A percentile compares a stretch with the other conserved stretches of the same genome.
Conservation (phyloP, 331 rosid species). For the Saraca asoca region DNA sequence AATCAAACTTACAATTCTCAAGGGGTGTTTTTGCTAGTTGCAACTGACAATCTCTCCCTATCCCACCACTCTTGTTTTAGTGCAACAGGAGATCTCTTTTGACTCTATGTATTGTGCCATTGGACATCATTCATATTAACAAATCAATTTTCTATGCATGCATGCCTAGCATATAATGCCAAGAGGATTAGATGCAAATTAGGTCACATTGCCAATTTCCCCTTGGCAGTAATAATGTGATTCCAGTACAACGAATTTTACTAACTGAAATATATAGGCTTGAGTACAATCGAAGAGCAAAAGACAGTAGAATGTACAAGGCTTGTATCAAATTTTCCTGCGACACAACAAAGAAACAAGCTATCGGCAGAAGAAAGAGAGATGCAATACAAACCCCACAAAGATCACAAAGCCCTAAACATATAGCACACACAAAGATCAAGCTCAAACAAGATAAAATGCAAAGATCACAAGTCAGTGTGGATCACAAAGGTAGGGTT, state of each 20-base stretch:
- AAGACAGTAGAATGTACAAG: constrained; percentile 1
- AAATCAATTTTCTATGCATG: neutral
- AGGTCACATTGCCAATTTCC: constrained; percentile 3
- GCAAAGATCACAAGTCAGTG: neutral
- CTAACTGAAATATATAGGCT: neutral
- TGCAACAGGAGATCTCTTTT: neutral
- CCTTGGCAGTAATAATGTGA: neutral
- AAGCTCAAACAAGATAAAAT: neutral
- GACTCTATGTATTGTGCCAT: constrained; percentile 1
- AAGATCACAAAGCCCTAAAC: constrained; percentile 2
- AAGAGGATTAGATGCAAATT: constrained; percentile 6
- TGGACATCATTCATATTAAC: neutral
- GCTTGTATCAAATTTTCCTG: constrained; percentile 1
- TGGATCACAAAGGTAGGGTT: neutral
- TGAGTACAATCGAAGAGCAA: constrained; percentile 5
- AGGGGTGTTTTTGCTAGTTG: too few species aligned
- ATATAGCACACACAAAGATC: neutral
- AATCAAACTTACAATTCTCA: constrained; percentile 3
- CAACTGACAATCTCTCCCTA: too few species aligned
- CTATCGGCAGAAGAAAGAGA: neutral
- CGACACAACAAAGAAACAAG: constrained; percentile 12
- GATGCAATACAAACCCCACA: neutral
- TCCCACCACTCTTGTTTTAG: too few species aligned
- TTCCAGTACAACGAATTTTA: neutral
- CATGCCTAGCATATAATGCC: neutral